Evolutionary conservation across 495 filamentous ascomycete genomes (phyloP), one percentile per base, ranked within the genome.

Genomic region (Clavariopsis aquatica): DNA sequence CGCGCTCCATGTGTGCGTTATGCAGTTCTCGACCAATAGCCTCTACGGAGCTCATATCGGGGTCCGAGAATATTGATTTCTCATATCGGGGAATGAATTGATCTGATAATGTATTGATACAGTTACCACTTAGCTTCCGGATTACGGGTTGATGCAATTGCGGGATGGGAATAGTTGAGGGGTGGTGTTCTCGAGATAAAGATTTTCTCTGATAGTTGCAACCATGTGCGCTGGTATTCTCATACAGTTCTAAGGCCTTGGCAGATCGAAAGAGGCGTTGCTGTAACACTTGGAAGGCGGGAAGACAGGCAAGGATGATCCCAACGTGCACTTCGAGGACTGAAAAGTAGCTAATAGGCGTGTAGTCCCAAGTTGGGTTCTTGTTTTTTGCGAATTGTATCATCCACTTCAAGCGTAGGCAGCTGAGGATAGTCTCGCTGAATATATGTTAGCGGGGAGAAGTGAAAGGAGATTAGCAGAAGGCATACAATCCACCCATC

Each of bases 401-500:
- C 6, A 82, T 52, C 26, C 65, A 77, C 62, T 73, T 72, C 4
- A 80, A 65, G 12, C 75, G 74, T 34, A 80, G 65, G 13, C 79
- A 76, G 59, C 74, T 75, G 64, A 79, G 70, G 45, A 81, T 49
- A 17, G 73, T 78, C 27, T 77, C 76, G 53, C 74, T 78, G 29
- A 6, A 57, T 0, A 57, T 10, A 23, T 10, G 28, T 59, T 36
- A 66, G 60, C 26, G 6, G 7, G 31, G n/a, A 13, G 6, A 13
- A 17, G 8, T 17, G 15, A 8, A 52, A 17, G 13, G 38, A 45
- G 8, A 31, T 72, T 58, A 49, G 51, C 26, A 28, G 55, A 46
- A 54, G 19, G 73, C 76, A 64, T 73, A 84, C 82, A 85, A 77
- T 22, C 83, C 74, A 12, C 83, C 83, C 19, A 83, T 73, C 3